Percentiles rank a stretch among this genome's conserved stretches.
These are phyloP conservation scores for Aspergillus novofumigatus DNA, from an alignment of 2,329 filamentous ascomycete species.

Conservation along the genomic window DNA sequence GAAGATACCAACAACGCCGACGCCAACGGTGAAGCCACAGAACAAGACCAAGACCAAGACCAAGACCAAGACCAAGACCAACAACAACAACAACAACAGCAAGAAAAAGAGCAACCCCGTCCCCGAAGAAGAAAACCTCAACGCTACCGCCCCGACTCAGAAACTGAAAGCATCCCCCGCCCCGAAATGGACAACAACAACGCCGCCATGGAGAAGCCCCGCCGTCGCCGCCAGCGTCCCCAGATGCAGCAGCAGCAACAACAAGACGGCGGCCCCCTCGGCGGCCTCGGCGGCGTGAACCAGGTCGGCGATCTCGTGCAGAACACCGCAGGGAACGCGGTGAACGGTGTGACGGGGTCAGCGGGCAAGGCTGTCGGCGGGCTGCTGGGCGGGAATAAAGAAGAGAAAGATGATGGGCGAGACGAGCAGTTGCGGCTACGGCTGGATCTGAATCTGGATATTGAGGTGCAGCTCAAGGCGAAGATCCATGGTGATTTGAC, in stretches of 20 bases:
- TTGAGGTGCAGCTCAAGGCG: constrained; percentile 81
- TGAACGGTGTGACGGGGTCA: constrained; percentile 36
- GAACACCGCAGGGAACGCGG: constrained; percentile 45
- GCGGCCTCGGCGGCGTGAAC: constrained; percentile 53
- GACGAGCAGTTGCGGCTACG: constrained; percentile 67
- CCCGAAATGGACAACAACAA: constrained; percentile 2
- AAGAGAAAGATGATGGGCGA: constrained; percentile 46
- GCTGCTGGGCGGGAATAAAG: constrained; percentile 29
- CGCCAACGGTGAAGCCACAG: too few species aligned
- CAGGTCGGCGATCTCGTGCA: constrained; percentile 56
- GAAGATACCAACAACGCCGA: too few species aligned
- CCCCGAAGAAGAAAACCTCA: constrained; percentile 3
- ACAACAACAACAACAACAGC: constrained; percentile 34
- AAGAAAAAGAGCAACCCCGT: constrained; percentile 27
- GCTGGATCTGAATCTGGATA: constrained; percentile 73
- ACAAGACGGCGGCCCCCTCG: constrained; percentile 37
- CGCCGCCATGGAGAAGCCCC: constrained; percentile 43
- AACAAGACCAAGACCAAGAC: constrained; percentile 11
- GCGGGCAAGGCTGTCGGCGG: constrained; percentile 43
- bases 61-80: constrained; percentile 37
- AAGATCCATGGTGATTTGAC: constrained; percentile 82
- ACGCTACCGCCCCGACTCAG: too few species aligned
- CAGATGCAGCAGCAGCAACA: constrained; percentile 37
- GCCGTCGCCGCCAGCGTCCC: constrained; percentile 51
- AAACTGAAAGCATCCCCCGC: constrained; percentile 4